These are phyloP conservation scores for Erysimum pusillum DNA, from an alignment of 441 rosid genomes.

Conservation along the genomic window DNA sequence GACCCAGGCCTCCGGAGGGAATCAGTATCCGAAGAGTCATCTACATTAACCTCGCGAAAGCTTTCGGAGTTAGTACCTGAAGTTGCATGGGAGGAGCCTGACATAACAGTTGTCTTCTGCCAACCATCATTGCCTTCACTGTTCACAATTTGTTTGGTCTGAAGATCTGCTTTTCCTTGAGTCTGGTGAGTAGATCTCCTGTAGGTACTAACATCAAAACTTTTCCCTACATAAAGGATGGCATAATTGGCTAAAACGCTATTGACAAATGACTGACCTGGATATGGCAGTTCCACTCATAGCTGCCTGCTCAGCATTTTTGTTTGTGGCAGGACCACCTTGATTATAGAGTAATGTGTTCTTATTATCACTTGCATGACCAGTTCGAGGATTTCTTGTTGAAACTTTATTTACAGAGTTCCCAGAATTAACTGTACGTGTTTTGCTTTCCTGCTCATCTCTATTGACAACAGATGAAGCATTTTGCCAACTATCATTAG, in stretches of 20 bases:
- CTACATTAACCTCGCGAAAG: slow-evolving; percentile 51
- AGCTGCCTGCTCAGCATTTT: slow-evolving; percentile 51
- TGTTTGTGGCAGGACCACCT: slow-evolving; percentile 53
- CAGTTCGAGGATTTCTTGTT: slow-evolving; percentile 50
- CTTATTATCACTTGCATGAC: slow-evolving; percentile 46
- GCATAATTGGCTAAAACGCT: slow-evolving; percentile 44
- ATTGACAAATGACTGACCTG: slow-evolving; percentile 64
- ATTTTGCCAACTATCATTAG: slow-evolving; percentile 58
- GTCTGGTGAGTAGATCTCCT: slow-evolving; percentile 71
- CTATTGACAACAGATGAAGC: slow-evolving; percentile 47
- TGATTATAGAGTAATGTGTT: slow-evolving; percentile 48
- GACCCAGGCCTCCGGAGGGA: slow-evolving; percentile 51
- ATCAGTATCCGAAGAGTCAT: slow-evolving; percentile 47
- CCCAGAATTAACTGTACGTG: slow-evolving; percentile 53
- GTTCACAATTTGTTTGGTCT: slow-evolving; percentile 62
- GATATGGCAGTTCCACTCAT: slow-evolving; percentile 36
- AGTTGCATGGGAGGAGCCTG: slow-evolving; percentile 46
- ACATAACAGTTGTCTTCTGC: slow-evolving; percentile 56
- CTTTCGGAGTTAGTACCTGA: slow-evolving; percentile 53
- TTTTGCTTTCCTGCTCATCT: slow-evolving; percentile 60
- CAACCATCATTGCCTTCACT: slow-evolving; percentile 66
- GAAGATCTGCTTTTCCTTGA: slow-evolving; percentile 66
- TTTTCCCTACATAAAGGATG: slow-evolving; percentile 43
- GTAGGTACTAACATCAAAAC: slow-evolving; percentile 51
- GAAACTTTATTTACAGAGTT: slow-evolving; percentile 54